Percentiles rank a stretch among this genome's conserved stretches.
Conservation (phyloP, 768 basidiomycete species). For the Melanogaster broomeanus region DNA sequence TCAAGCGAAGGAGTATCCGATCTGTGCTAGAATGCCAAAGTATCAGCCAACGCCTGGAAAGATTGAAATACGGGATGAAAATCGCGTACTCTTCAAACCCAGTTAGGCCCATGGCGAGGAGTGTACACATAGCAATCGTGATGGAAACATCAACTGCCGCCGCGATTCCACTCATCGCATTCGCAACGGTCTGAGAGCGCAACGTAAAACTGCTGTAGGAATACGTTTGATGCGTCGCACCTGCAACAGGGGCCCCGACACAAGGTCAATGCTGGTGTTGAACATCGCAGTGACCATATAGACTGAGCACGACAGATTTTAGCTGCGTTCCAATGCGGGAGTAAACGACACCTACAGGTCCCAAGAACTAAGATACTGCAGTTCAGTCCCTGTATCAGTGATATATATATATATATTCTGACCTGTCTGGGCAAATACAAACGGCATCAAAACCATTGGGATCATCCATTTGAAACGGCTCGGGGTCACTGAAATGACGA, state of each 20-base stretch:
- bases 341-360: conserved; percentile 5
- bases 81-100: conserved; percentile 20
- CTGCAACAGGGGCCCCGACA: conserved; percentile 5
- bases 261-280: neutral
- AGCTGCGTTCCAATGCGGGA: neutral
- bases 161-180: conserved; percentile 13
- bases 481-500: conserved; percentile 7
- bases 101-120: too few species aligned
- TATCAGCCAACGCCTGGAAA: neutral
- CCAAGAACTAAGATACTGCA: too few species aligned
- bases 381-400: too few species aligned
- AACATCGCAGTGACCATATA: conserved; percentile 16
- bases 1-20: conserved; percentile 22
- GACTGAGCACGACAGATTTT: conserved; percentile 5
- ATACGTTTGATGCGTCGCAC: neutral
- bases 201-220: too few species aligned
- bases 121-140: too few species aligned
- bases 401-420: too few species aligned
- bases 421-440: conserved; percentile 20
- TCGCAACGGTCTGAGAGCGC: conserved; percentile 12
- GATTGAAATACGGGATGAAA: neutral
- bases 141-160: conserved; percentile 18
- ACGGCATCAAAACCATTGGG: too few species aligned
- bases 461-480: conserved; percentile 18
- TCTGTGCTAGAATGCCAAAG: conserved; percentile 18